phyloP scores from a whole-genome alignment of 768 basidiomycete genomes.

The Boletellus emodensis region DNA sequence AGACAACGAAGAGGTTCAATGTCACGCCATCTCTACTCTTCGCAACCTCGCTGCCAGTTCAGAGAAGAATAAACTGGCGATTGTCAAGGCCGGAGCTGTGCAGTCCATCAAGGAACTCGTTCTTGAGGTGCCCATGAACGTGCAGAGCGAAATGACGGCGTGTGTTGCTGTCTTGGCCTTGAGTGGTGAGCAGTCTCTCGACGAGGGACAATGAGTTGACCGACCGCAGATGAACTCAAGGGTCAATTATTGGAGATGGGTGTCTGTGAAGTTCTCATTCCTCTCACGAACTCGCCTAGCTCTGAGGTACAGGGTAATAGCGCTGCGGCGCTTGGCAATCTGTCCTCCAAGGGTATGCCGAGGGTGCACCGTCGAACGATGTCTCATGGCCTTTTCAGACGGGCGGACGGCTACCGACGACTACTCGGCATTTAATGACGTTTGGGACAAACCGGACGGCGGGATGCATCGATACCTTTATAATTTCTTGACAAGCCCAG shows the following conservation, averaged over 20 bases:
- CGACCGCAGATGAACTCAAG: slow-evolving; percentile 84
- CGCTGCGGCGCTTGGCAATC: slow-evolving; percentile 94
- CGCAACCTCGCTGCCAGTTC: slow-evolving; percentile 95
- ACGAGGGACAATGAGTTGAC: slow-evolving; percentile 1
- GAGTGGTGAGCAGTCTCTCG: slow-evolving; percentile 62
- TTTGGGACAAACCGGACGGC: slow-evolving; percentile 97
- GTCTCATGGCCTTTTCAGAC: slow-evolving; percentile 41
- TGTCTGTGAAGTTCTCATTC: slow-evolving; percentile 95
- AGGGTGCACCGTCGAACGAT: not conserved
- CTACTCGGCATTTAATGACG: slow-evolving; percentile 95
- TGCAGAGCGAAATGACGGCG: slow-evolving; percentile 99
- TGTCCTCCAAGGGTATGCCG: slow-evolving; percentile 86
- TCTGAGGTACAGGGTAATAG: slow-evolving; percentile 99
- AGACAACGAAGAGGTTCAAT: slow-evolving; percentile 99
- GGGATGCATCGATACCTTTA: slow-evolving; percentile 95
- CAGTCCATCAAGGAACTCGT: slow-evolving; percentile 97
- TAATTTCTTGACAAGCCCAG: slow-evolving; percentile 87
- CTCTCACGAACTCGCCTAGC: slow-evolving; percentile 91
- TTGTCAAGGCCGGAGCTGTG: slow-evolving; percentile 95
- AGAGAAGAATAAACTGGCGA: slow-evolving; percentile 97
- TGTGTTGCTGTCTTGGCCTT: slow-evolving; percentile 95
- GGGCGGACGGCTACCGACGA: slow-evolving; percentile 76
- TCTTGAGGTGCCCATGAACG: slow-evolving; percentile 89
- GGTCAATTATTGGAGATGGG: slow-evolving; percentile 97
- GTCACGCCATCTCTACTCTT: slow-evolving; percentile 96